Evolutionary conservation across 2,329 filamentous ascomycete genomes (phyloP).

Genomic region (Exophiala xenobiotica): DNA sequence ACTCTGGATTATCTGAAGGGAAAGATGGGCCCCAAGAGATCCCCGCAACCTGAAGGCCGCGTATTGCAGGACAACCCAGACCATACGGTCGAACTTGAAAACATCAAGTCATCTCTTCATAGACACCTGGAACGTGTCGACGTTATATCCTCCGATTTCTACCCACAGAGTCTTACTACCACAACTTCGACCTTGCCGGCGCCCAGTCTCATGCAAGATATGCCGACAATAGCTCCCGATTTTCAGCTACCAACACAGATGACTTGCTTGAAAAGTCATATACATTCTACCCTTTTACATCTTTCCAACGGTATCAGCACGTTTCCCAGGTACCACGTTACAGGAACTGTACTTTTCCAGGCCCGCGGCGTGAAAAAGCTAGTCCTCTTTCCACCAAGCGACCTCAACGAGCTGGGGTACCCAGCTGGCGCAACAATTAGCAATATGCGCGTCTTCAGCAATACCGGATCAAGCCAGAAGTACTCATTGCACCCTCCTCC

Average conservation of each 20-base stretch:
- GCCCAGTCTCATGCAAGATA: background rate
- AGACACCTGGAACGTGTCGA: slow-evolving; percentile 64
- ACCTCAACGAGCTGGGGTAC: slow-evolving; percentile 68
- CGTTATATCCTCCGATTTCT: background rate
- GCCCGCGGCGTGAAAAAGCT: slow-evolving; percentile 70
- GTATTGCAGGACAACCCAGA: no score
- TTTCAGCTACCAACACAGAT: slow-evolving; percentile 68
- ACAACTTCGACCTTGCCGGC: background rate
- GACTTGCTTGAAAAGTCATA: slow-evolving; percentile 55
- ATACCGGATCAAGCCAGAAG: slow-evolving; percentile 39
- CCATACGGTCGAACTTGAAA: slow-evolving; percentile 63
- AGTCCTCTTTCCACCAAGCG: slow-evolving; percentile 73
- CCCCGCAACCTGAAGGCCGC: background rate
- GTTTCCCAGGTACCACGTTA: slow-evolving; percentile 87
- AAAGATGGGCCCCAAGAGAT: background rate
- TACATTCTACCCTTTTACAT: slow-evolving; percentile 75
- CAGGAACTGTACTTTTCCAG: slow-evolving; percentile 83
- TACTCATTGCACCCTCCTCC: slow-evolving; percentile 54
- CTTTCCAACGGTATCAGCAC: slow-evolving; percentile 78
- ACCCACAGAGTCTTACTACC: background rate
- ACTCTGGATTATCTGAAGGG: slow-evolving; percentile 66
- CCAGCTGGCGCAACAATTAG: slow-evolving; percentile 70
- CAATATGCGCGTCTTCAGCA: slow-evolving; percentile 51
- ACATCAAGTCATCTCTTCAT: slow-evolving; percentile 68
- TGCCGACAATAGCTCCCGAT: slow-evolving; percentile 62